A percentile compares a stretch with the other conserved stretches of the same genome.
These are phyloP conservation scores for Barbarea vulgaris DNA, from an alignment of 345 rosid species.

Conservation along the genomic window DNA sequence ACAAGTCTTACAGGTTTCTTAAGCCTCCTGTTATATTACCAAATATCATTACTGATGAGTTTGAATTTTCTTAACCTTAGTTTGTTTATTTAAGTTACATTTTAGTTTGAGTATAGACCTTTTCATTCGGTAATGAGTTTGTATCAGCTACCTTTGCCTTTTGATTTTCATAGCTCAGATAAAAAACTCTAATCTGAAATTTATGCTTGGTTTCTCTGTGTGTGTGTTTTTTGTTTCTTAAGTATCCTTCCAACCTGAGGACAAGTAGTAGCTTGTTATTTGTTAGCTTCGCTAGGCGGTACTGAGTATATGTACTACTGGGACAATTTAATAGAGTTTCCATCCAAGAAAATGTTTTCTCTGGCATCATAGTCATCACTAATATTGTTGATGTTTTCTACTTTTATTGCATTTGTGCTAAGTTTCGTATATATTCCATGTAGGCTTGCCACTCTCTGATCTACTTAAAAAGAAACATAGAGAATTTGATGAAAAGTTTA, in stretches of 20 bases:
- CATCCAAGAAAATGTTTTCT: not conserved
- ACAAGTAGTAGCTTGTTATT: not conserved
- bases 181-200: not conserved
- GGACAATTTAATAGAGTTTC: not conserved
- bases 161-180: slow-evolving; percentile 9
- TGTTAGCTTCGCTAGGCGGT: not conserved
- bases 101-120: slow-evolving; percentile 14
- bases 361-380: slow-evolving; percentile 6
- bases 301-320: not conserved
- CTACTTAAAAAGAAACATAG: slow-evolving; percentile 56
- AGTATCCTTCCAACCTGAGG: not conserved
- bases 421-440: slow-evolving; percentile 24
- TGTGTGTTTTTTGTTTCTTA: not conserved
- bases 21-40: slow-evolving; percentile 12
- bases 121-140: not conserved
- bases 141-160: not conserved
- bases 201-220: not conserved
- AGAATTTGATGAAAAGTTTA: slow-evolving; percentile 76
- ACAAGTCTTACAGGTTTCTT: slow-evolving; percentile 73
- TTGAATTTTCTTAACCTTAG: slow-evolving; percentile 5
- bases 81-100: slow-evolving; percentile 8
- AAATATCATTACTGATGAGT: slow-evolving; percentile 16
- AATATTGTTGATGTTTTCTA: slow-evolving; percentile 20
- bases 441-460: slow-evolving; percentile 64
- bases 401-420: not conserved